Base-by-base conservation (phyloP, 1,284 basidiomycete genomes). In the Ustilago curta region DNA sequence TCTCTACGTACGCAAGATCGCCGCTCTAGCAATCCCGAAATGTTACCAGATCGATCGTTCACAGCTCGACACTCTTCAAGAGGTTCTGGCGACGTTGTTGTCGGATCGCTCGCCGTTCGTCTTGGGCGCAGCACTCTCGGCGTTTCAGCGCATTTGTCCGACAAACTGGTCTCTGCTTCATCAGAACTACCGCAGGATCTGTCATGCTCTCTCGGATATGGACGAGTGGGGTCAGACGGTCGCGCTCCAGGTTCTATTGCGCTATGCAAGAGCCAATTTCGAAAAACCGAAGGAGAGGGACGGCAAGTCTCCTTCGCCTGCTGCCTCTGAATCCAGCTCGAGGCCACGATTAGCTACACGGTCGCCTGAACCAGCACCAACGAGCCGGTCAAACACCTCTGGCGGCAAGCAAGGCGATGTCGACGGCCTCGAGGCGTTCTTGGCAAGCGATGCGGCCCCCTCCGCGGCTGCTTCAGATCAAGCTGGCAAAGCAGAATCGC, bases 161-260 rank as follows among this genome's bases (percentile, higher is more conserved):
- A 54, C 70, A 4, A 50, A 70, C 5, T 83, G 79, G 31, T 93
- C 96, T 79, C 89, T 97, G 7, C 86, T 99, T 0, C 97, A 99
- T 83, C 89, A 89, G 25, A 92, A 96, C 81, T 99, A 93, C 81
- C 89, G 95, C 29, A 90, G 92, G 47, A 88, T 96, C 49, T 97
- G 94, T 82, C 89, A 89, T 48, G 88, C 93, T 16, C 87, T 99
- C 1, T 88, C 93, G 32, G 95, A 99, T 79, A 91, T 92, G 18
- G 96, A 99, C 81, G 95, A 97, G 84, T 99, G 96, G 96, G 94
- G 93, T 0, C 97, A 98, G 85, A 89, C 92, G 5, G 89, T 91
- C 45, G 86, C 95, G 8, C 87, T 97, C 58, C 89, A 92, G 40
- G 88, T 97, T 9, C 88, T 99, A 40, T 86, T 91, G 49, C 88